A percentile compares a stretch with the other conserved stretches of the same genome.
These are phyloP conservation scores for Lactifluus pinguis DNA, from an alignment of 768 basidiomycete genomes.

Conservation along the genomic window DNA sequence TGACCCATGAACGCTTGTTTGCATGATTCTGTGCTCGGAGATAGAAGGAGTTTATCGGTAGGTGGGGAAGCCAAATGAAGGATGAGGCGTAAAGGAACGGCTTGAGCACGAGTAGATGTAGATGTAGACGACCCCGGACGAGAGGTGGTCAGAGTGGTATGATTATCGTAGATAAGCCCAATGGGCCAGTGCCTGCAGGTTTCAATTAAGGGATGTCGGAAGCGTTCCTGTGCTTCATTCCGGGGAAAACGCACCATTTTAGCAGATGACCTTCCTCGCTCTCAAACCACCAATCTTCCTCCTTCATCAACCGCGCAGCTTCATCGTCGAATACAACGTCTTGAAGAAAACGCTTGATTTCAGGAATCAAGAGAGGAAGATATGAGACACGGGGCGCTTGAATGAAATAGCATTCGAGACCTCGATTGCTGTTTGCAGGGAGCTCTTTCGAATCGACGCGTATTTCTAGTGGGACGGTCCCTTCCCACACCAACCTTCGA, in stretches of 20 bases:
- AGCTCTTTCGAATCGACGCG: constrained; percentile 84
- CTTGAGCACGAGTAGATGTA: constrained; percentile 34
- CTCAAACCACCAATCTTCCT: constrained; percentile 98
- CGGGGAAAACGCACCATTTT: constrained; percentile 56
- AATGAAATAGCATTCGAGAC: constrained; percentile 82
- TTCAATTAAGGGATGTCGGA: neutral
- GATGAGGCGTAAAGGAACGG: constrained; percentile 63
- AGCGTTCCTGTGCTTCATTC: neutral
- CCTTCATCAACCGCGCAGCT: constrained; percentile 63
- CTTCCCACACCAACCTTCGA: constrained; percentile 84
- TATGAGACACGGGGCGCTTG: constrained; percentile 91
- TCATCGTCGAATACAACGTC: constrained; percentile 89
- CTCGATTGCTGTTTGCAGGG: constrained; percentile 83
- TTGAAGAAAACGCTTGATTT: constrained; percentile 80
- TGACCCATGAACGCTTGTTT: constrained; percentile 94
- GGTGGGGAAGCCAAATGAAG: constrained; percentile 87
- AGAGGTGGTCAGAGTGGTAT: constrained; percentile 53
- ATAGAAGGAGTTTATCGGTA: constrained; percentile 72
- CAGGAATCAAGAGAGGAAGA: constrained; percentile 83
- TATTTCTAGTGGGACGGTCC: constrained; percentile 82
- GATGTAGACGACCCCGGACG: constrained; percentile 33
- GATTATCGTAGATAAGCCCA: constrained; percentile 86
- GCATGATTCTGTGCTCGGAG: constrained; percentile 76
- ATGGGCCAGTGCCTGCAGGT: constrained; percentile 90
- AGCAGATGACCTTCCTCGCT: constrained; percentile 71